Conservation (phyloP, 345 rosid genomes). For the Rhodamnia argentea region DNA sequence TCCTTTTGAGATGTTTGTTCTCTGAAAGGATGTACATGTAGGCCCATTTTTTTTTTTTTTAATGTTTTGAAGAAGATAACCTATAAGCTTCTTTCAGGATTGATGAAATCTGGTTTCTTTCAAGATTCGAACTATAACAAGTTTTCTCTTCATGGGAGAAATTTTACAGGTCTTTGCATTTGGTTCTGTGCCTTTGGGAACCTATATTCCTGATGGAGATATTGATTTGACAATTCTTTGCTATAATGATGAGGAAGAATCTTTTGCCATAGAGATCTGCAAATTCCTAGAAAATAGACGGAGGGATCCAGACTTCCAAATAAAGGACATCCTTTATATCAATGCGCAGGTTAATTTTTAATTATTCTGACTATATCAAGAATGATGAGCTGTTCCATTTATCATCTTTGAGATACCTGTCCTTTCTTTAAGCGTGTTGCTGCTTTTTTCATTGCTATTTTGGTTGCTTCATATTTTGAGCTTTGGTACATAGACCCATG, state of each 20-base stretch:
- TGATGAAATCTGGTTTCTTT: background rate
- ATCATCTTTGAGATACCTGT: background rate
- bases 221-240: slow-evolving; percentile 72
- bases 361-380: background rate
- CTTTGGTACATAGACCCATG: background rate
- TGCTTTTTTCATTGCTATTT: background rate
- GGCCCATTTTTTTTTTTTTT: background rate
- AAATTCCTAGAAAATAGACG: slow-evolving; percentile 36
- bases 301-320: slow-evolving; percentile 29
- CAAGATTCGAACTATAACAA: background rate
- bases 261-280: slow-evolving; percentile 35
- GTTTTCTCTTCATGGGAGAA: background rate
- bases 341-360: slow-evolving; percentile 55
- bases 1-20: background rate
- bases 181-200: slow-evolving; percentile 79
- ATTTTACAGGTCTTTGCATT: slow-evolving; percentile 49
- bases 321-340: slow-evolving; percentile 61
- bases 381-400: background rate
- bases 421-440: background rate
- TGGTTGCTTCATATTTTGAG: background rate
- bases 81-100: background rate
- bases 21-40: background rate
- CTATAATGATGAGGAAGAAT: slow-evolving; percentile 46
- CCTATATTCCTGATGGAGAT: slow-evolving; percentile 93
- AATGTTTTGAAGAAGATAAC: background rate